Evolutionary conservation across 305 asterid genomes (phyloP).

Genomic region (Fraxinus ornus): DNA sequence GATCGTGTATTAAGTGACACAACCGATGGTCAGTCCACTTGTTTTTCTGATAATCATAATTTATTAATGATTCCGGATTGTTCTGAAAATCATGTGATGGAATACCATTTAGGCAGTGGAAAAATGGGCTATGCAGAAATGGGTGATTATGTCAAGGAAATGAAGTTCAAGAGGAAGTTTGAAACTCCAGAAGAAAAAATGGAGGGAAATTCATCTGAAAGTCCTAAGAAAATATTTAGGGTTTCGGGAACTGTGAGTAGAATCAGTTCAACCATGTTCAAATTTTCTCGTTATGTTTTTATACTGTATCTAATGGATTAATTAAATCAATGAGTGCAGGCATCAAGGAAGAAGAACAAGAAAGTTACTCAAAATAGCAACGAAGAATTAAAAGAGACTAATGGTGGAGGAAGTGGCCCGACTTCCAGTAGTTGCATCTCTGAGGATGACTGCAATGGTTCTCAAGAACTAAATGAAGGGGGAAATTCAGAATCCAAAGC

Average conservation of each 20-base stretch:
- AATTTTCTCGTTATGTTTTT: not conserved
- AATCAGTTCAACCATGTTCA: not conserved
- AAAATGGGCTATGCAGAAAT: conserved; percentile 21
- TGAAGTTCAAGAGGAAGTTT: conserved; percentile 45
- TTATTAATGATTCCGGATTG: not conserved
- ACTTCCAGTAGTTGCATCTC: conserved; percentile 45
- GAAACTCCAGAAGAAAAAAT: conserved; percentile 8
- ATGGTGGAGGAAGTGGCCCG: conserved; percentile 31
- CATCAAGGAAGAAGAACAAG: conserved; percentile 49
- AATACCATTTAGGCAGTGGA: conserved; percentile 33
- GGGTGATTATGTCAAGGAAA: conserved; percentile 35
- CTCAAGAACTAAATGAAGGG: conserved; percentile 45
- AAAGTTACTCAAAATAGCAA: conserved; percentile 29
- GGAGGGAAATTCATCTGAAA: conserved; percentile 17
- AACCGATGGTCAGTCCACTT: not conserved
- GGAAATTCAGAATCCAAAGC: not conserved
- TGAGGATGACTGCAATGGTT: conserved; percentile 56
- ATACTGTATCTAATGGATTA: not conserved
- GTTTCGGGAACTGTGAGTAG: conserved; percentile 49
- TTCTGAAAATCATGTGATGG: conserved; percentile 23
- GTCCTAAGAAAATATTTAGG: conserved; percentile 55
- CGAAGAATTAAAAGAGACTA: conserved; percentile 43
- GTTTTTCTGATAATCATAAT: conserved; percentile 19
- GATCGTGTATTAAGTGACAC: conserved; percentile 14
- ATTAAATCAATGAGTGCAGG: conserved; percentile 40